Base-by-base conservation (phyloP, 305 asterid genomes). In the Rubia balearica region DNA sequence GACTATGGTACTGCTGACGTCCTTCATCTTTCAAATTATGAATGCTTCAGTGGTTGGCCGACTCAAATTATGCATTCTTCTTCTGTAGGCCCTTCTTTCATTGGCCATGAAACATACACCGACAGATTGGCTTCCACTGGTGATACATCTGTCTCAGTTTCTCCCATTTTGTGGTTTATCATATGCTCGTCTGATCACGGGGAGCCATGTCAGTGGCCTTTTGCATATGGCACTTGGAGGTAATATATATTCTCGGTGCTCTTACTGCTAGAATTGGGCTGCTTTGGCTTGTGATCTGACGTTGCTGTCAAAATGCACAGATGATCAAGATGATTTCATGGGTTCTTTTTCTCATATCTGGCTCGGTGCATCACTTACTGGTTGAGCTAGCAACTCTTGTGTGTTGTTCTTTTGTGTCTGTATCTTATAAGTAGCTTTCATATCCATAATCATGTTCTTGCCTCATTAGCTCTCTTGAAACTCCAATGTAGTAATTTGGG, bases 311-410 rank as follows among this genome's bases (percentile, higher is more conserved):
- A 83, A 72, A 59, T 33, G 57, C 73, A 36, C 87, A 86, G 95
- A 83, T 77, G 88, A 78, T 59, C 73, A 74, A 12, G 92, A 84
- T 70, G 87, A 81, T 78, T 79, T 10, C 57, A 61, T 78, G 80
- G 76, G 74, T 82, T 87, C 86, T 83, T 93, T 91, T 86, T 91
- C 96, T 74, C 82, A 79, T 77, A 88, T 88, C 83, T 82, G 81
- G 77, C 91, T 78, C 69, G 98, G 98, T 77, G 96, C 96, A 64
- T 77, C 86, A 71, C 86, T 89, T 73, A 83, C 90, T 82, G 97
- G 97, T 90, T 76, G 40, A 22, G 57, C 61, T 53, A 51, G 10
- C 75, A 78, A 68, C 74, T 76, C 45, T 78, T 68, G 59, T 24
- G 40, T 71, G 46, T 40, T 69, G 36, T 46, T 30, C 21, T 12